Evolutionary conservation across 106 monocot species (phyloP), one percentile per base, ranked within the genome.

Genomic region (Allium cepa): DNA sequence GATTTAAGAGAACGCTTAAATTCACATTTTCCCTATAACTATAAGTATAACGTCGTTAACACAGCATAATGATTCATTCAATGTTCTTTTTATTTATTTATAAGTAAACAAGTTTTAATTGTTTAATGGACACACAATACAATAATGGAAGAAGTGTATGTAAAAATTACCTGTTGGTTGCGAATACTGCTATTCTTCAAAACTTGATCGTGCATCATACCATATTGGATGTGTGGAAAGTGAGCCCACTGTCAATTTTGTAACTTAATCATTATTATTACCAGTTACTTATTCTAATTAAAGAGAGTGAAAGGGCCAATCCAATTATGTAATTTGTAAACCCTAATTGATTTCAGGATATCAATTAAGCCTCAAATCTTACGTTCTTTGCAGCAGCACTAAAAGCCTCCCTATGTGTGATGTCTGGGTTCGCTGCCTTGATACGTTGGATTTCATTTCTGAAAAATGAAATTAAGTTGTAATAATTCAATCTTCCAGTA

Each of bases 391-490:
- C 99, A 57, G 99, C 99, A 4, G 99, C 90, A 63, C 99, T 99
- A 87, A 99, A 99, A 77, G 99, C 99, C 73, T 99, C 99, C 63
- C 93, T 82, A 79, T 99, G 99, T 12, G 93, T 90, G 66, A 99
- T 99, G 79, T 99, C 99, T 14, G 99, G 99, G 62, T 99, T 99
- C 48, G 78, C 93, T 56, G 99, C 93, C 72, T 99, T 99, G 73
- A 99, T 99, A 73, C 99, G 84, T 79, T 99, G 99, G 84, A 99
- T 99, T 80, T 99, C 99, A 72, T 99, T 93, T 83, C 99, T 99
- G 90, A 63, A 60, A 67, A 46, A 10, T 36, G 36, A 36, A 36
- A 36, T 36, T 36, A 36, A 36, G 36, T 2, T 36, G 36, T 36
- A 36, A 36, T 36, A 36, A 36, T 36, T 5, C 36, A 36, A 36